phyloP scores from a whole-genome alignment of 768 basidiomycete species.

The Kwoniella newhampshirensis region DNA sequence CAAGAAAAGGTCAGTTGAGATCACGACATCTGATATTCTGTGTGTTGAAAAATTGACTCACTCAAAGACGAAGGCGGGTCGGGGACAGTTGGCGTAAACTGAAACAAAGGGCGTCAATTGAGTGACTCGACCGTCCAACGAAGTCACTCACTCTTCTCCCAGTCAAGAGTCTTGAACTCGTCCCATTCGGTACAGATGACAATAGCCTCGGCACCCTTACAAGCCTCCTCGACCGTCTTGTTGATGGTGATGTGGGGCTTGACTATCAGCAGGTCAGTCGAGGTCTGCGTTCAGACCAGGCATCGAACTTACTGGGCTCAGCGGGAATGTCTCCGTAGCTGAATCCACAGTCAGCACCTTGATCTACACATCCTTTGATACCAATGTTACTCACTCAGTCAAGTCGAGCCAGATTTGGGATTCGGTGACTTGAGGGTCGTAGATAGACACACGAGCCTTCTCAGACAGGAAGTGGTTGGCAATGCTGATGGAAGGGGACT shows the following conservation, averaged over 20 bases:
- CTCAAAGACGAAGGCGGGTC: conserved; percentile 98
- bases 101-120: neutral
- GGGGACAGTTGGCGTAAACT: conserved; percentile 82
- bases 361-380: conserved; percentile 68
- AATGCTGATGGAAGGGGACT: conserved; percentile 91
- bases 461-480: conserved; percentile 91
- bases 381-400: conserved; percentile 56
- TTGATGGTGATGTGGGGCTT: conserved; percentile 83
- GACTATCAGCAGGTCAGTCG: conserved; percentile 58
- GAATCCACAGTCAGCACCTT: conserved; percentile 18
- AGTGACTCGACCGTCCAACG: neutral
- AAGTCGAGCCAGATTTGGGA: conserved; percentile 72
- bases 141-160: conserved; percentile 60
- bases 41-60: conserved; percentile 13
- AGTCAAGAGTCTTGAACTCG: conserved; percentile 90
- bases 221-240: conserved; percentile 77
- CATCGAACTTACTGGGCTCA: conserved; percentile 60
- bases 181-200: conserved; percentile 95
- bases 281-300: neutral
- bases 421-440: conserved; percentile 82
- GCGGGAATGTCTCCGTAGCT: conserved; percentile 61
- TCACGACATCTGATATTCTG: neutral
- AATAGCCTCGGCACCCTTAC: conserved; percentile 83
- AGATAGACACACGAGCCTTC: conserved; percentile 79
- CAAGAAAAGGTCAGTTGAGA: neutral